A percentile compares a stretch with the other conserved stretches of the same genome.
These are phyloP conservation scores for Erodium texanum DNA, from an alignment of 441 rosid genomes.

Conservation along the genomic window DNA sequence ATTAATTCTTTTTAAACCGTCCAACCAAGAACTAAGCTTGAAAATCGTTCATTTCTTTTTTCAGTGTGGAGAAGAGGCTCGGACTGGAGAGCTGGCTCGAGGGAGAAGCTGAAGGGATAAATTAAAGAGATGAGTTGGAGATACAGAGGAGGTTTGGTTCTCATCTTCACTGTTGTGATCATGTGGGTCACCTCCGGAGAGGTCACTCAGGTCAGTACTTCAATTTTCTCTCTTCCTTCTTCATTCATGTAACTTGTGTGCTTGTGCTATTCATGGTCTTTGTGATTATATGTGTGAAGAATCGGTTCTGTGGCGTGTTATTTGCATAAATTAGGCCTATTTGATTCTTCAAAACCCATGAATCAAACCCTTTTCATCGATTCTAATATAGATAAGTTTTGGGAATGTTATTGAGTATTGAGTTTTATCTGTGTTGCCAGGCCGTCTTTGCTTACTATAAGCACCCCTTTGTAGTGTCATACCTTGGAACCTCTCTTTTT, in stretches of 20 bases:
- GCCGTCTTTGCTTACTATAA: slow-evolving; percentile 72
- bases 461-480: slow-evolving; percentile 98
- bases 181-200: slow-evolving; percentile 49
- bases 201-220: slow-evolving; percentile 32
- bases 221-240: background rate
- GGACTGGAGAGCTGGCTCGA: too few relatives aligned
- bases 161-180: slow-evolving; percentile 29
- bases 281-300: too few relatives aligned
- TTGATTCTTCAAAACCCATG: too few relatives aligned
- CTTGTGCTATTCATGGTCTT: too few relatives aligned
- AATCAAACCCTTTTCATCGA: too few relatives aligned
- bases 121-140: slow-evolving; percentile 30
- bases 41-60: background rate
- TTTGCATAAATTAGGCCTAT: too few relatives aligned
- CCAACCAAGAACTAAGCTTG: background rate
- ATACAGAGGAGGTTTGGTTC: slow-evolving; percentile 34
- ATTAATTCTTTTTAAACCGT: background rate
- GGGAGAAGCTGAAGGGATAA: background rate
- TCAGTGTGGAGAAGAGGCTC: background rate
- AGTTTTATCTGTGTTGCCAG: too few relatives aligned
- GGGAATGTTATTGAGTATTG: too few relatives aligned
- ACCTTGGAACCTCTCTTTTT: slow-evolving; percentile 95
- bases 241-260: too few relatives aligned
- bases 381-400: too few relatives aligned
- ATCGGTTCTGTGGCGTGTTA: too few relatives aligned